Evolutionary conservation across 192 early-diverging fungal species (phyloP), one percentile per base, ranked within the genome.

Genomic region (Coemansia pectinata): DNA sequence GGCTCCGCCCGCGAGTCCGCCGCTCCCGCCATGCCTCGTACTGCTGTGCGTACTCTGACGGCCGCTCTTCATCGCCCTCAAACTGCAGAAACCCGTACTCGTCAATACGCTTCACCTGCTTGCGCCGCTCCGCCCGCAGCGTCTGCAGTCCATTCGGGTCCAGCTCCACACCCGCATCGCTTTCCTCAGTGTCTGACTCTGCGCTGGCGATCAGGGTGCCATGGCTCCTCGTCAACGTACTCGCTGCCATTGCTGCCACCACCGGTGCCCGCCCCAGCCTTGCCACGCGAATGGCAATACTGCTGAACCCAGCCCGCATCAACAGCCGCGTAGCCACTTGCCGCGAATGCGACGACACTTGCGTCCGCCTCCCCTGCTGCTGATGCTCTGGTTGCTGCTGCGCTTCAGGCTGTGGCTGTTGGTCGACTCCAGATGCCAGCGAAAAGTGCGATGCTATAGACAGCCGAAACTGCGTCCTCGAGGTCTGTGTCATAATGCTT

Each of bases 301-400:
- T 72, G 69, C 80, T 83, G 23, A 83, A 66, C 7, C 80, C 80
- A 4, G 80, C 80, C 14, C 80, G 76, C 80, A 78, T 73, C 36
- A 83, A 70, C 48, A 83, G 66, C 42, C 80, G 80, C 39, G 76
- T 83, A 34, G 80, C 80, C 10, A 83, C 69, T 21, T 70, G 58
- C 9, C 68, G 63, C 44, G 80, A 77, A 27, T 82, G 79, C 27
- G 65, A 59, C 59, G 78, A 69, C 58, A 66, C 19, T 33, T 57
- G 57, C 21, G 52, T 21, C 21, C 21, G 21, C 9, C 48, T 8
- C 21, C 48, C 52, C 27, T 62, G 72, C 42, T 47, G 59, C 44
- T 70, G 27, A 27, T 27, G 55, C 41, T 69, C 41, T 4, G 63
- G 69, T 27, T 27, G 27, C 27, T 27, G 27, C n/a, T 63, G 25